Percentiles rank a stretch among this genome's conserved stretches.
Conservation (phyloP, 208 protist genomes). For the Porcisia deanei region DNA sequence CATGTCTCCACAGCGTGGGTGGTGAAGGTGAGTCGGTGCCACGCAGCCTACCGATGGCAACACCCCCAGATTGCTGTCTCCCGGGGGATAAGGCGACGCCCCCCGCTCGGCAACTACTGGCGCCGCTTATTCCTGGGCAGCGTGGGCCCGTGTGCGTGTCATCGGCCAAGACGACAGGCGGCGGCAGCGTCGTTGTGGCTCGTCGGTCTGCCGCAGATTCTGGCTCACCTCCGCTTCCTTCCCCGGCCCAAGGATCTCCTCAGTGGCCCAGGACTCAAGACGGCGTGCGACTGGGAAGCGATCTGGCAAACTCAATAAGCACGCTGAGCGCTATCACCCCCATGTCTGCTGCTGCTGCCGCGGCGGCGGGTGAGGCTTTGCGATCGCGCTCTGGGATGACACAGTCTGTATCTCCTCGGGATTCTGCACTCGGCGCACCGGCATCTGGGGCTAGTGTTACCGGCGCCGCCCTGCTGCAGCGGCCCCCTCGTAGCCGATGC, state of each 20-base stretch:
- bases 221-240: background rate
- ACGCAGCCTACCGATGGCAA: background rate
- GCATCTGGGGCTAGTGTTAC: background rate
- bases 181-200: background rate
- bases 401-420: background rate
- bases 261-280: background rate
- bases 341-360: too few species aligned
- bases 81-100: background rate
- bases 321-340: background rate
- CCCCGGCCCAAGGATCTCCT: background rate
- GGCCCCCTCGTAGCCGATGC: background rate
- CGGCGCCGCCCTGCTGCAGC: background rate
- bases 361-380: too few species aligned
- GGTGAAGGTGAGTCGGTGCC: background rate
- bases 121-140: background rate
- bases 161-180: background rate
- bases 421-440: background rate
- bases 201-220: background rate
- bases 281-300: background rate
- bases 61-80: background rate
- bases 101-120: background rate
- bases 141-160: background rate
- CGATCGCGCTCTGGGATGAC: background rate
- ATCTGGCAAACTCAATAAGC: background rate
- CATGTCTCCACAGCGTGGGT: background rate